Conservation (phyloP, 805 yeast genomes). For the Candida boidinii region DNA sequence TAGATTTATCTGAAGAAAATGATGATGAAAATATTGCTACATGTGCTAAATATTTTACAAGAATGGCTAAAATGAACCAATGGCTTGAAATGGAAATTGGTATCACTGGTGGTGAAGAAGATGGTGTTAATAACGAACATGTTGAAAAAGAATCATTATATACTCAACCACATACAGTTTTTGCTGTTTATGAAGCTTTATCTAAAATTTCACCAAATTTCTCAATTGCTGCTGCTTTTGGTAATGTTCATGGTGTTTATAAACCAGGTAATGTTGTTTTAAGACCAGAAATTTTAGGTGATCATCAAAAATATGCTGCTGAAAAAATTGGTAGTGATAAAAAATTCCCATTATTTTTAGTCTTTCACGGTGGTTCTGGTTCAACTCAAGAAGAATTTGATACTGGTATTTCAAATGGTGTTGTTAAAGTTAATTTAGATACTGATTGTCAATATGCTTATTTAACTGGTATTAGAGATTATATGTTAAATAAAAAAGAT, state of each 20-base stretch:
- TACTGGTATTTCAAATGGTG: slow-evolving; percentile 88
- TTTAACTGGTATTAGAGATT: slow-evolving; percentile 95
- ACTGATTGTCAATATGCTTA: slow-evolving; percentile 99
- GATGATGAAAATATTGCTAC: slow-evolving; percentile 93
- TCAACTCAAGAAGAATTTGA: slow-evolving; percentile 87
- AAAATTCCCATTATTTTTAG: slow-evolving; percentile 78
- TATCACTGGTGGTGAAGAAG: slow-evolving; percentile 99
- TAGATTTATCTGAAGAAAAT: slow-evolving; percentile 93
- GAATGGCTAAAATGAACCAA: slow-evolving; percentile 90
- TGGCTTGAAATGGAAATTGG: slow-evolving; percentile 99
- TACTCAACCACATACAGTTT: slow-evolving; percentile 95
- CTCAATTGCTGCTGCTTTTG: slow-evolving; percentile 99
- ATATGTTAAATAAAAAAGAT: slow-evolving; percentile 92
- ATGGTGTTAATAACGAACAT: slow-evolving; percentile 98
- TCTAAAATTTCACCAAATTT: slow-evolving; percentile 91
- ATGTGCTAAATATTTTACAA: slow-evolving; percentile 90
- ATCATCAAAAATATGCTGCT: slow-evolving; percentile 87
- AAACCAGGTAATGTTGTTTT: slow-evolving; percentile 97
- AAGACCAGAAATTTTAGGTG: slow-evolving; percentile 88
- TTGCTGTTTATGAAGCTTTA: slow-evolving; percentile 82
- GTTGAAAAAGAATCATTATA: slow-evolving; percentile 81
- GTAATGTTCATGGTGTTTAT: slow-evolving; percentile 99
- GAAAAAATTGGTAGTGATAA: slow-evolving; percentile 43
- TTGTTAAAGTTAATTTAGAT: slow-evolving; percentile 97
- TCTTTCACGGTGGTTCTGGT: slow-evolving; percentile 99